A percentile compares a stretch with the other conserved stretches of the same genome.
Evolutionary conservation across 2,329 filamentous ascomycete genomes (phyloP).

Genomic region (Taxawa tesnikishii): DNA sequence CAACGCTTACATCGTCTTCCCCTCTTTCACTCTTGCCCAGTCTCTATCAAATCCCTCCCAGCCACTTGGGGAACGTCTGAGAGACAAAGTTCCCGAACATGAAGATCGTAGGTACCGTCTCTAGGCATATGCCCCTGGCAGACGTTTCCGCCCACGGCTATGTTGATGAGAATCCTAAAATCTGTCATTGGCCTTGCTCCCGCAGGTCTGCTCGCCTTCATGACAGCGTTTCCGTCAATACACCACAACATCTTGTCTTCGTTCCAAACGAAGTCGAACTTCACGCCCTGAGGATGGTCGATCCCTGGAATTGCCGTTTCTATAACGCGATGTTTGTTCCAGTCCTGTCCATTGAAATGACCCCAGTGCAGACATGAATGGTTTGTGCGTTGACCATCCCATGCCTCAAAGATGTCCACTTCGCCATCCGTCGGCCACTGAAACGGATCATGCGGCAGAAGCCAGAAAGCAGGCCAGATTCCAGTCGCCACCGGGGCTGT

Average conservation of each 20-base stretch:
- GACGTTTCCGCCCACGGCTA: constrained; percentile 52
- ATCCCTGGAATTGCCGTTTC: constrained; percentile 39
- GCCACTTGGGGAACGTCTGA: constrained; percentile 42
- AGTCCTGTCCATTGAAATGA: constrained; percentile 39
- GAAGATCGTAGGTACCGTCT: constrained; percentile 45
- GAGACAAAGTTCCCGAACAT: constrained; percentile 41
- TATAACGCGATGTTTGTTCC: constrained; percentile 43
- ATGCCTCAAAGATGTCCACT: constrained; percentile 49
- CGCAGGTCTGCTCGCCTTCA: constrained; percentile 41
- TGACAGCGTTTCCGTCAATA: constrained; percentile 44
- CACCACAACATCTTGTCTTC: constrained; percentile 44
- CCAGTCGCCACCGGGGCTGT: constrained; percentile 41
- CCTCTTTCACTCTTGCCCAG: constrained; percentile 24
- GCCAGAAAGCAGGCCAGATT: constrained; percentile 52
- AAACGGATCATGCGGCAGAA: constrained; percentile 46
- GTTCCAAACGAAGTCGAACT: constrained; percentile 47
- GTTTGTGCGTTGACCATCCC: constrained; percentile 46
- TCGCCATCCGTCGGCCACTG: constrained; percentile 48
- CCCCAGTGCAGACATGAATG: constrained; percentile 50
- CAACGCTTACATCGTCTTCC: constrained; percentile 9
- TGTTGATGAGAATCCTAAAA: constrained; percentile 44
- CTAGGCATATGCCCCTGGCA: constrained; percentile 38
- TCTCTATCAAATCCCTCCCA: constrained; percentile 43
- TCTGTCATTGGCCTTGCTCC: constrained; percentile 44
- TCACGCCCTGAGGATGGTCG: constrained; percentile 30